Evolutionary conservation across 371 early-diverging fungal species (phyloP).

Genomic region (Capniomyces stellatus): DNA sequence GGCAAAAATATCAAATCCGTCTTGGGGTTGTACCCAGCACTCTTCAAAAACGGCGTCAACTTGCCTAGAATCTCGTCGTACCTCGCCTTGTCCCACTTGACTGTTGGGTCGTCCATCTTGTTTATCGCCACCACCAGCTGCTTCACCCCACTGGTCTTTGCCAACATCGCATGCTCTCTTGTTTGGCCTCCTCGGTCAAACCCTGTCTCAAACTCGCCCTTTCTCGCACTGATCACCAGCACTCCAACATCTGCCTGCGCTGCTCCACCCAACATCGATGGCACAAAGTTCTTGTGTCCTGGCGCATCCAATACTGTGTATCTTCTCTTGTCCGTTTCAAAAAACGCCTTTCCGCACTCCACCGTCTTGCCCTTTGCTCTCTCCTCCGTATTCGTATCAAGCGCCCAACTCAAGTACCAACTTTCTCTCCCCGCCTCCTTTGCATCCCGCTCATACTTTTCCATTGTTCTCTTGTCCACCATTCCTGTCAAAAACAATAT

Average conservation of each 20-base stretch:
- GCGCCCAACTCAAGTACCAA: slow-evolving; percentile 96
- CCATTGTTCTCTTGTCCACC: slow-evolving; percentile 98
- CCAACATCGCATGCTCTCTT: slow-evolving; percentile 94
- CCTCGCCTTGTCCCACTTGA: slow-evolving; percentile 76
- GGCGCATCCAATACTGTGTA: slow-evolving; percentile 98
- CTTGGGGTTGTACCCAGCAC: slow-evolving; percentile 82
- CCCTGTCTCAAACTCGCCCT: slow-evolving; percentile 99
- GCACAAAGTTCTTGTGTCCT: slow-evolving; percentile 98
- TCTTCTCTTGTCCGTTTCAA: slow-evolving; percentile 85
- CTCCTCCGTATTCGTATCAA: slow-evolving; percentile 91
- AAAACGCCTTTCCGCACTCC: slow-evolving; percentile 92
- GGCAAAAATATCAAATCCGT: slow-evolving; percentile 77
- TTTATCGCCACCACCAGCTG: slow-evolving; percentile 82
- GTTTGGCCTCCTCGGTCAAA: slow-evolving; percentile 99
- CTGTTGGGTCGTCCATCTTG: slow-evolving; percentile 98
- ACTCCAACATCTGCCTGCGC: slow-evolving; percentile 95
- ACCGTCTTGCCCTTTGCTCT: slow-evolving; percentile 96
- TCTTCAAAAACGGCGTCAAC: slow-evolving; percentile 76
- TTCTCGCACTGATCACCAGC: slow-evolving; percentile 94
- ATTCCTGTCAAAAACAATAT: slow-evolving; percentile 85
- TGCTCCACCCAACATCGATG: slow-evolving; percentile 97
- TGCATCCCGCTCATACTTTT: slow-evolving; percentile 95
- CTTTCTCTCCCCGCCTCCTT: slow-evolving; percentile 90
- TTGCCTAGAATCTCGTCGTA: slow-evolving; percentile 79
- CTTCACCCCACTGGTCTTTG: slow-evolving; percentile 92